Evolutionary conservation across 2,329 filamentous ascomycete genomes (phyloP).

Genomic region (Claviceps lovelessii): DNA sequence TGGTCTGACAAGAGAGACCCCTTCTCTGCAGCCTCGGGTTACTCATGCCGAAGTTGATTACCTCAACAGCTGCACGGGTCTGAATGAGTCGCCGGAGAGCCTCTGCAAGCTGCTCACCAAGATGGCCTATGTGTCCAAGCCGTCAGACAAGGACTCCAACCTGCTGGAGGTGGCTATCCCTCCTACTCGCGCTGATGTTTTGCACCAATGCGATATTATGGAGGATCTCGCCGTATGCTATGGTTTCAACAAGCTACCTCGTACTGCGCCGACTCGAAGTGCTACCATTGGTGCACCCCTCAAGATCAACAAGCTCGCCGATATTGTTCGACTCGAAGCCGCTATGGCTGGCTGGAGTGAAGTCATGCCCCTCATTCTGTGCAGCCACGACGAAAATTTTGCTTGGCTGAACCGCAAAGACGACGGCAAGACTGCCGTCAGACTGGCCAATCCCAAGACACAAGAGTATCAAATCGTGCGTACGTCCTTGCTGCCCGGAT

Average conservation of each 20-base stretch:
- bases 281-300: slow-evolving; percentile 77
- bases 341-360: slow-evolving; percentile 95
- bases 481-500: slow-evolving; percentile 69
- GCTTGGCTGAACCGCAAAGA: slow-evolving; percentile 84
- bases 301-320: slow-evolving; percentile 83
- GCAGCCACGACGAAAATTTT: slow-evolving; percentile 97
- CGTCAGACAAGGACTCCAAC: slow-evolving; percentile 53
- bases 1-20: slow-evolving; percentile 63
- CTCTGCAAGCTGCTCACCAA: slow-evolving; percentile 71
- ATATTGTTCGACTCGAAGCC: slow-evolving; percentile 77
- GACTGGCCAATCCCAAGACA: slow-evolving; percentile 84
- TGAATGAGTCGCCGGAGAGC: slow-evolving; percentile 56
- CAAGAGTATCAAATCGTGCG: slow-evolving; percentile 87
- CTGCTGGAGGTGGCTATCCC: slow-evolving; percentile 73
- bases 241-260: slow-evolving; percentile 90
- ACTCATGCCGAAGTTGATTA: slow-evolving; percentile 81
- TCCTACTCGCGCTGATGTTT: slow-evolving; percentile 79
- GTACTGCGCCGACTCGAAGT: slow-evolving; percentile 71
- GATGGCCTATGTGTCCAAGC: slow-evolving; percentile 76
- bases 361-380: slow-evolving; percentile 90
- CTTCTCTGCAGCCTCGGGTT: slow-evolving; percentile 61
- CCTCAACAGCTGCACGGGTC: slow-evolving; percentile 82
- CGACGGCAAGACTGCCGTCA: slow-evolving; percentile 68
- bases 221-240: slow-evolving; percentile 95
- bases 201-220: slow-evolving; percentile 97